Conservation (phyloP, 345 rosid species). For the Noccaea caerulescens region DNA sequence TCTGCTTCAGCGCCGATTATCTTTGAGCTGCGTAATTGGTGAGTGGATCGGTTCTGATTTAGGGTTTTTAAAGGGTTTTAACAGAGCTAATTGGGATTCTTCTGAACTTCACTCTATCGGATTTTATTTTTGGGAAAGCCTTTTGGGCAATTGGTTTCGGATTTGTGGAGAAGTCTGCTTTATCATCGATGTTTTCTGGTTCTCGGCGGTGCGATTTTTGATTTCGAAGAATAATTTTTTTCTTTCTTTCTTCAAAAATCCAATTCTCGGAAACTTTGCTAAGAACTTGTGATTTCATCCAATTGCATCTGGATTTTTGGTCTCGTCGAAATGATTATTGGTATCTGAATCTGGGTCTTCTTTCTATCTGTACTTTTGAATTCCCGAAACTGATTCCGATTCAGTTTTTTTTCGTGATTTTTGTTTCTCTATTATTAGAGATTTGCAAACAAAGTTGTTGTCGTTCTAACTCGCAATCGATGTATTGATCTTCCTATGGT, state of each 20-base stretch:
- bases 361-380: conserved; percentile 16
- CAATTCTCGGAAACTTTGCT: neutral
- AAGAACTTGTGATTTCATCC: conserved; percentile 2
- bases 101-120: conserved; percentile 13
- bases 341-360: conserved; percentile 33
- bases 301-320: neutral
- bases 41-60: conserved; percentile 49
- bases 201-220: neutral
- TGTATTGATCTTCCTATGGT: conserved; percentile 7
- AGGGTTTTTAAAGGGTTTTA: conserved; percentile 47
- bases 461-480: conserved; percentile 21
- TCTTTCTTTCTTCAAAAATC: neutral
- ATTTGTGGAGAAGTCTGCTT: conserved; percentile 21
- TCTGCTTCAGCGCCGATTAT: conserved; percentile 20
- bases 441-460: conserved; percentile 11
- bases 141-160: conserved; percentile 2
- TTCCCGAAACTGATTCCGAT: conserved; percentile 25
- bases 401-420: neutral
- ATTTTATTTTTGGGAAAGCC: neutral
- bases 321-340: neutral
- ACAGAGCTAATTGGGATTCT: conserved; percentile 14
- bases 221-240: neutral
- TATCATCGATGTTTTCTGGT: neutral
- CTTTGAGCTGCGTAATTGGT: conserved; percentile 38
- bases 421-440: neutral